Conservation (phyloP, 164 flowering plant genomes). For the Protea cynaroides region DNA sequence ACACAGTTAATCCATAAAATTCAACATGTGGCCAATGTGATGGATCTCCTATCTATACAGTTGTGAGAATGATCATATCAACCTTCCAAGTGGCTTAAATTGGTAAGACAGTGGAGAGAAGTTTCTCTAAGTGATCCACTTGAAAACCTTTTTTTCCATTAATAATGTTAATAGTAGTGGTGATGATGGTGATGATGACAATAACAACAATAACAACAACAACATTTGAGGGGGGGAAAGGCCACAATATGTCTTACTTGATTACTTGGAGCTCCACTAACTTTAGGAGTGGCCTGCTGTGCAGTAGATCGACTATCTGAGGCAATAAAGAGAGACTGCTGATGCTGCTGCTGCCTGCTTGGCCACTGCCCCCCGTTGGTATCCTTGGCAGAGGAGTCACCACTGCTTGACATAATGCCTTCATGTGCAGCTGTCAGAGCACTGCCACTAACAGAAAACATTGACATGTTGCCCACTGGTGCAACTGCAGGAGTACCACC, state of each 20-base stretch:
- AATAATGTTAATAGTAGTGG: too few species aligned
- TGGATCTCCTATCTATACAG: too few species aligned
- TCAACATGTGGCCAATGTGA: too few species aligned
- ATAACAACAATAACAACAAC: too few species aligned
- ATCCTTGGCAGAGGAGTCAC: conserved; percentile 25
- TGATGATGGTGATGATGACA: too few species aligned
- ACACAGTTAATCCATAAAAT: too few species aligned
- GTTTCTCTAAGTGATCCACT: too few species aligned
- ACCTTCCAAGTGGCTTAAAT: too few species aligned
- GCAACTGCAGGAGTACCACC: neutral
- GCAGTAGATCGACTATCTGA: conserved; percentile 24
- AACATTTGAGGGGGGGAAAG: neutral
- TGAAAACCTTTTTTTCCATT: too few species aligned
- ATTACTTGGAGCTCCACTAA: conserved; percentile 37
- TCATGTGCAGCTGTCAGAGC: neutral
- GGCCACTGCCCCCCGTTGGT: conserved; percentile 43
- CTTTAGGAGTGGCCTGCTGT: conserved; percentile 26
- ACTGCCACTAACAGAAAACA: conserved; percentile 13
- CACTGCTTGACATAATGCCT: conserved; percentile 6
- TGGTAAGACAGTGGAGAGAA: too few species aligned
- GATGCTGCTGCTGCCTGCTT: conserved; percentile 38
- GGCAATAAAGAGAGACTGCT: conserved; percentile 32
- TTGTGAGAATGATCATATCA: too few species aligned
- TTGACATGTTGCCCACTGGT: conserved; percentile 5
- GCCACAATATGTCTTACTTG: conserved; percentile 36